Conservation (phyloP, 768 basidiomycete species). For the Calvatia gigantea region DNA sequence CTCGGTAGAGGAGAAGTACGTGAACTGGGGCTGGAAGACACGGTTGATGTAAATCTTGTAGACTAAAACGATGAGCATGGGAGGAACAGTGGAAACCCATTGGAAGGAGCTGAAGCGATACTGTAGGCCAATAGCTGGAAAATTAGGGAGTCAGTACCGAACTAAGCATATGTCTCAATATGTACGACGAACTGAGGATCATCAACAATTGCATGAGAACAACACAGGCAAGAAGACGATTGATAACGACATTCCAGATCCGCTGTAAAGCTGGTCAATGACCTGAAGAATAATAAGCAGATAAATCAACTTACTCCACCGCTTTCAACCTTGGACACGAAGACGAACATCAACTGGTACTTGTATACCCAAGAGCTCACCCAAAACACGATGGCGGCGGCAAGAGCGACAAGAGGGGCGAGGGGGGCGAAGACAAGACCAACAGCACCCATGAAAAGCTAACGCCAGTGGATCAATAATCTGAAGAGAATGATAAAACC, state of each 20-base stretch:
- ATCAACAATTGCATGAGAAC: conserved; percentile 87
- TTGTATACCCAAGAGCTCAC: conserved; percentile 86
- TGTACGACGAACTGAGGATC: conserved; percentile 68
- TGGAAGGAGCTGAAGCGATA: conserved; percentile 67
- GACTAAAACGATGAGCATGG: conserved; percentile 67
- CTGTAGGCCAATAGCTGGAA: conserved; percentile 82
- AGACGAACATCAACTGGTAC: conserved; percentile 96
- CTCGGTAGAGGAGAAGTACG: conserved; percentile 81
- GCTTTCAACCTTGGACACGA: conserved; percentile 82
- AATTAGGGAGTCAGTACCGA: conserved; percentile 12
- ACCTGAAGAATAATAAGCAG: conserved; percentile 2
- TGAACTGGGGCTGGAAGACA: conserved; percentile 64
- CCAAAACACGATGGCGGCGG: conserved; percentile 86
- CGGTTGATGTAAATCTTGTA: conserved; percentile 87
- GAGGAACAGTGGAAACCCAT: conserved; percentile 85
- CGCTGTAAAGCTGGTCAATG: conserved; percentile 44
- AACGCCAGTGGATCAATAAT: conserved; percentile 7
- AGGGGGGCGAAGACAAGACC: conserved; percentile 92
- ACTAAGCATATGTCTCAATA: not conserved
- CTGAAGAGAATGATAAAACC: not conserved
- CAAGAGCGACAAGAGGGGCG: conserved; percentile 84
- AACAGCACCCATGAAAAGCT: conserved; percentile 92
- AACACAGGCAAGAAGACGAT: conserved; percentile 75
- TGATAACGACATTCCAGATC: conserved; percentile 91
- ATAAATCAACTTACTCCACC: conserved; percentile 68